Conservation (phyloP, 371 early-diverging fungal species). For the Syncephalastrum monosporum region DNA sequence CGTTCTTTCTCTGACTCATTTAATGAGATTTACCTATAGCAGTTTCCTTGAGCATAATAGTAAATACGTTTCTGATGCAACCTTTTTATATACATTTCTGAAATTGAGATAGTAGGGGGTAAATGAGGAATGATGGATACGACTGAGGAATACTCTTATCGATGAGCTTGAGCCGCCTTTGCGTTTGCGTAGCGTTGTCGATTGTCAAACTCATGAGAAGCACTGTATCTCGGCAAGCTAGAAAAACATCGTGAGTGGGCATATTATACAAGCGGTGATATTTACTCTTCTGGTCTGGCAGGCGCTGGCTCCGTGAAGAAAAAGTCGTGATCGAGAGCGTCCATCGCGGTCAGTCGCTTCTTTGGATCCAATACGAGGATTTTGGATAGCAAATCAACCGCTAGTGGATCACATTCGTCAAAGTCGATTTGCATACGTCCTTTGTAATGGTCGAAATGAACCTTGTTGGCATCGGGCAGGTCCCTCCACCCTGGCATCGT, state of each 20-base stretch:
- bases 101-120: too few species aligned
- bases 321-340: constrained; percentile 77
- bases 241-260: neutral
- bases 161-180: too few species aligned
- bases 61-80: too few species aligned
- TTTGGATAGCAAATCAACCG: constrained; percentile 75
- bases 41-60: too few species aligned
- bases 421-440: constrained; percentile 62
- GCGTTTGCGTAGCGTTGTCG: constrained; percentile 4
- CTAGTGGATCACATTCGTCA: constrained; percentile 43
- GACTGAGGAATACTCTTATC: too few species aligned
- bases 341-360: constrained; percentile 69
- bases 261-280: neutral
- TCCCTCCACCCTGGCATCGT: constrained; percentile 70
- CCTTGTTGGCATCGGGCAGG: constrained; percentile 60
- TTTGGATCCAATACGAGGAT: constrained; percentile 76
- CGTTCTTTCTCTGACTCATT: too few species aligned
- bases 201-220: constrained; percentile 59
- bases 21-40: too few species aligned
- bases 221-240: constrained; percentile 62
- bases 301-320: constrained; percentile 61
- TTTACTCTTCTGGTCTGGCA: constrained; percentile 57
- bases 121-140: too few species aligned
- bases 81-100: too few species aligned
- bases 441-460: constrained; percentile 40